Base-by-base conservation (phyloP, 1,284 basidiomycete species). In the Boletus mariae region DNA sequence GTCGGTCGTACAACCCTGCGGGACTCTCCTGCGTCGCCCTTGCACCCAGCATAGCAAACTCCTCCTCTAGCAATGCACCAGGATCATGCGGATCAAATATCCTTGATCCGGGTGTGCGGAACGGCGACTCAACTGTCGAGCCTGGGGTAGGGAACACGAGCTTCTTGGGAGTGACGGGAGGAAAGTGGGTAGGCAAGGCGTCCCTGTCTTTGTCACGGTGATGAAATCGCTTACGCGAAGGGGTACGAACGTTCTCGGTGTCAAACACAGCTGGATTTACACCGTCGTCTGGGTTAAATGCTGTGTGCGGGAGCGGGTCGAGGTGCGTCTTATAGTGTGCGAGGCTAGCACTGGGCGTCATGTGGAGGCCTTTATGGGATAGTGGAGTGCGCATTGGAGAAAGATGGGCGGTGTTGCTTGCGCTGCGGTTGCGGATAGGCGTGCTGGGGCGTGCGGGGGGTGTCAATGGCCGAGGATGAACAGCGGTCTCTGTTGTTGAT, bases 21-120 rank as follows among this genome's bases (percentile, higher is more conserved):
- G 84, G 85, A 57, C 82, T 86, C 48, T 80, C 82, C 28, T 75
- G 66, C 26, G 58, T 68, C 29, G 70, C 69, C 42, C 56, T 69
- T 12, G 72, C 71, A 5, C 75, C 74, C 52, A 82, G 67, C 49
- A 80, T 70, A 45, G 75, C 77, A 51, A 88, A 69, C 55, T 88
- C 85, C 46, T 87, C 86, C 46, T 87, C 83, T 29, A 88, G 69
- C 40, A 87, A 61, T 34, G 76, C 71, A 20, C 78, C 71, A 5
- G 86, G 83, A 65, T 87, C 85, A 58, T 86, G 82, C 28, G 85
- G 85, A 62, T 88, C 86, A 55, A 80, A 80, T 20, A 85, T 74
- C 31, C 76, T 70, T 26, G 75, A 71, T 10, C 74, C 74, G 8
- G 82, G 83, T 4, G 82, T 84, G n/a, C 82, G 77, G 70, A 82